Evolutionary conservation across 1,284 basidiomycete genomes (phyloP), one percentile per base, ranked within the genome.

Genomic region (Trichosporon sp.): DNA sequence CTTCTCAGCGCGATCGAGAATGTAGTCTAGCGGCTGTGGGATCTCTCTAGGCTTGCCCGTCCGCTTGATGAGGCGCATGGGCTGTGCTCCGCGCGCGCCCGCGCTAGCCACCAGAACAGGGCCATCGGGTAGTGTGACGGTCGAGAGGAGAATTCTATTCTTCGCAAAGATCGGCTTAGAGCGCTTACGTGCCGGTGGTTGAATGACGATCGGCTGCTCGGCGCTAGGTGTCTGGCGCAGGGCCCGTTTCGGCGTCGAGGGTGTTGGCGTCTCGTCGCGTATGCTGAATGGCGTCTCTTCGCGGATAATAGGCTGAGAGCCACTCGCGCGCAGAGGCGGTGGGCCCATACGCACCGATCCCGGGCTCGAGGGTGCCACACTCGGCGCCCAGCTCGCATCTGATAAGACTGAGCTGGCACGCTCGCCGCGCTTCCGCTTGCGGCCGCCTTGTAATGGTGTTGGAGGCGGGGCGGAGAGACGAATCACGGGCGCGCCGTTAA

Each of bases 381-480:
- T 54, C 49, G 49, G 49, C 14, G 49, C 49, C 49, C 49, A 61
- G 16, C 52, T 40, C 13, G 61, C 44, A 33, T 62, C 56, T 13
- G 61, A 62, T 11, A 62, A 1, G 9, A 58, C 40, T n/a, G 56
- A 58, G 13, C 33, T 31, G 2, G 61, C 57, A 9, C 60, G 60
- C 40, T 44, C 40, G 19, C 19, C 58, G 21, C 61, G 56, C 31
- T 58, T 29, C 29, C 31, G 37, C 56, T 25, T 32, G 37, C 44
- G 37, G 1, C 36, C 27, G 37, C 58, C 36, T 29, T 44, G 36
- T 21, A 40, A 59, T n/a, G 36, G 25, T 10, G 36, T 36, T 27
- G 36, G 25, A 21, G 14, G 60, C 16, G 52, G 36, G 19, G 27
- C 25, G 16, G 21, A 37, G 29, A 44, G 32, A 4, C 44, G 34